These are phyloP conservation scores for Penicillium verhagenii DNA, from an alignment of 495 filamentous ascomycete species.

Conservation along the genomic window DNA sequence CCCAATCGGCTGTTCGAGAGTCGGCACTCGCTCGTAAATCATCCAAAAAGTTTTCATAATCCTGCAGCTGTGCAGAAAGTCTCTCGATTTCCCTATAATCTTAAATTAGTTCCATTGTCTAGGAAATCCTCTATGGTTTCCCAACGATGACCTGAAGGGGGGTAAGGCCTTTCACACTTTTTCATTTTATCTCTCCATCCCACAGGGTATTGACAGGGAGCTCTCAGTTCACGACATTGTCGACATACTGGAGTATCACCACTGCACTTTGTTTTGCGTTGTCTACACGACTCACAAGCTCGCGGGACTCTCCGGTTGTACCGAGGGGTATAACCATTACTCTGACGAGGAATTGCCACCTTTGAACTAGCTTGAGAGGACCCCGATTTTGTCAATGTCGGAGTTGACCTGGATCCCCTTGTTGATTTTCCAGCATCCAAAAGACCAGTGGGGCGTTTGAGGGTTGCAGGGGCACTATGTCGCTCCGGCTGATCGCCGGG, in stretches of 20 bases:
- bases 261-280: constrained; percentile 65
- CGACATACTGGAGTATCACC: constrained; percentile 56
- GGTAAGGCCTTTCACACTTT: constrained; percentile 46
- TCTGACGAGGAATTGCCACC: constrained; percentile 49
- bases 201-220: constrained; percentile 54
- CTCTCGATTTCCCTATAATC: constrained; percentile 36
- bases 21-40: constrained; percentile 35
- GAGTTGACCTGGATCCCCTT: constrained; percentile 1
- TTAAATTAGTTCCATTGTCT: constrained; percentile 2
- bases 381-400: constrained; percentile 4
- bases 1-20: constrained; percentile 30
- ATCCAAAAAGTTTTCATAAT: constrained; percentile 49
- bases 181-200: constrained; percentile 60
- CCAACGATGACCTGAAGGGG: not conserved
- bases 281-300: constrained; percentile 72
- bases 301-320: constrained; percentile 47
- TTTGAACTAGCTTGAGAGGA: constrained; percentile 30
- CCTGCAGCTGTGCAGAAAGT: constrained; percentile 46
- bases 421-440: constrained; percentile 3
- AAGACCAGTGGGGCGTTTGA: constrained; percentile 8
- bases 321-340: constrained; percentile 26
- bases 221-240: constrained; percentile 54
- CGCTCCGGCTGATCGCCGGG: constrained; percentile 7
- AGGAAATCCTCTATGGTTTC: not conserved
- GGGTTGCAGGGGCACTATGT: constrained; percentile 17